Conservation (phyloP, 2,329 filamentous ascomycete species). For the Paraconiothyrium sp. region DNA sequence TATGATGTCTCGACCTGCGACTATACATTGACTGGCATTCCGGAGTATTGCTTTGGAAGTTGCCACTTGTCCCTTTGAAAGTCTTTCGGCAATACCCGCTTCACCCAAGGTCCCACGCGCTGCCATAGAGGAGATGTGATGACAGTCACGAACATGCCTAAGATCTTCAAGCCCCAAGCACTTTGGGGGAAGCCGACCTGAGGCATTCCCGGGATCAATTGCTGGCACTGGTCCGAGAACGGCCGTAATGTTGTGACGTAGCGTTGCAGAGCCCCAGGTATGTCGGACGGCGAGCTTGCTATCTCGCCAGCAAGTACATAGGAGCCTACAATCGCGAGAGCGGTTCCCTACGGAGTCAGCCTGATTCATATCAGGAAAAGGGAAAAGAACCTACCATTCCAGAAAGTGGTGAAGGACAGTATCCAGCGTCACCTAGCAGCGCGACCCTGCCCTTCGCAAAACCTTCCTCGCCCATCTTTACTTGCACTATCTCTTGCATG, state of each 20-base stretch:
- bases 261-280: slow-evolving; percentile 31
- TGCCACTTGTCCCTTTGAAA: slow-evolving; percentile 11
- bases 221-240: slow-evolving; percentile 36
- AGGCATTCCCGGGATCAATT: slow-evolving; percentile 35
- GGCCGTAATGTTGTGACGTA: slow-evolving; percentile 34
- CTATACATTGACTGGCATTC: neutral
- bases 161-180: slow-evolving; percentile 30
- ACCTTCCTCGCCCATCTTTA: slow-evolving; percentile 41
- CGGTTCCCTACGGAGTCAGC: slow-evolving; percentile 33
- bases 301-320: slow-evolving; percentile 53
- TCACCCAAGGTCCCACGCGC: slow-evolving; percentile 5
- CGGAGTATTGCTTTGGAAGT: slow-evolving; percentile 5
- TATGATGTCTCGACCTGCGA: neutral
- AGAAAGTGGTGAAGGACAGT: slow-evolving; percentile 47
- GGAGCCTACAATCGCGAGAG: slow-evolving; percentile 49
- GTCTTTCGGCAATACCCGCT: neutral
- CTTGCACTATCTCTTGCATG: slow-evolving; percentile 53
- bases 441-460: slow-evolving; percentile 48
- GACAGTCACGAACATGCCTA: slow-evolving; percentile 29
- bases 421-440: slow-evolving; percentile 53
- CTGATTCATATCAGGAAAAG: neutral
- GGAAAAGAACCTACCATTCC: slow-evolving; percentile 31
- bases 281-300: slow-evolving; percentile 29
- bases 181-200: slow-evolving; percentile 38
- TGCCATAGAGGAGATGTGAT: slow-evolving; percentile 15